Base-by-base conservation (phyloP, 1,284 basidiomycete genomes). In the Exobasidium rhododendri region DNA sequence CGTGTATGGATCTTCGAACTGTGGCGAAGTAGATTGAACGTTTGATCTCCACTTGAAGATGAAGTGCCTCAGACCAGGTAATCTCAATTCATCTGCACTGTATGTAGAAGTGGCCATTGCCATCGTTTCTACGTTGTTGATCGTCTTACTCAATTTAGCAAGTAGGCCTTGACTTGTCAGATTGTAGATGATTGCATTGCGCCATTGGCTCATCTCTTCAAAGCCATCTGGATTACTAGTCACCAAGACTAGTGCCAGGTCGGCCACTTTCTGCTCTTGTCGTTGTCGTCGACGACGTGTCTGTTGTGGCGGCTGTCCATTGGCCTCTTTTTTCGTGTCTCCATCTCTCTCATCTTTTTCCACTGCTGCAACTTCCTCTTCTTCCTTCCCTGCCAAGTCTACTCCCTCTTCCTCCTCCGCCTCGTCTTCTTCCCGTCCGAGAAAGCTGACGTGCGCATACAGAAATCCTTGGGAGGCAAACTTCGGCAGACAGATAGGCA, bases 401-500 rank as follows among this genome's bases (percentile, higher is more conserved):
- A n/a, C 43, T 44, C n/a, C 43, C 43, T n/a, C 40, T 13, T 53
- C 56, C n/a, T 20, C 17, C 4, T 56, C 59, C 55, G 56, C 31
- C 53, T 66, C 31, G 55, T 59, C 40, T 50, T 13, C 50, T 43
- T 0, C 62, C 43, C 7, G 7, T 26, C 81, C 82, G 22, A 88
- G 79, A 78, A 90, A 94, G 40, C 87, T 87, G 58, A 97, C 86
- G 74, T 94, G 97, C 17, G 91, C 90, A 80, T 98, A 92, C 20
- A 96, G 87, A 80, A 97, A 97, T 0, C 89, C 90, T 1, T 88
- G 83, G 0, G 92, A 84, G 70, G 97, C 94, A 83, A 92, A 97
- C 77, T 93, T 93, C 0, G 96, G 94, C 10, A 99, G 85, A 77
- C 94, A 98, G 54, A 99, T 85, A 0, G 96, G 96, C 1, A 97